Conservation (phyloP, 2,329 filamentous ascomycete species). For the Mycosphaerella sp. region DNA sequence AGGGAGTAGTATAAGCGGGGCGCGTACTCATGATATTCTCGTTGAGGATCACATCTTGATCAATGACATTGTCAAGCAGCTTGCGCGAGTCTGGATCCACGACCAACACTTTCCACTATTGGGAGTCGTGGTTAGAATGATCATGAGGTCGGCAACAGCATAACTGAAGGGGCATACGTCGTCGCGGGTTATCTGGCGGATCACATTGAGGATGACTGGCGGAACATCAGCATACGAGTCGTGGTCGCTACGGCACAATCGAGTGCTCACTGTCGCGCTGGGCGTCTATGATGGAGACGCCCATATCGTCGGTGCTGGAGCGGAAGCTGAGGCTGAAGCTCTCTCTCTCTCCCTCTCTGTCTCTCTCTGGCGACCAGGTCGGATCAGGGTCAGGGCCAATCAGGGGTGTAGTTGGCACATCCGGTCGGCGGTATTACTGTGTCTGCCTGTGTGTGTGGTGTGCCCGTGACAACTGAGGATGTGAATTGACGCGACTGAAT, state of each 20-base stretch:
- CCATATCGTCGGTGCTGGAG: conserved; percentile 45
- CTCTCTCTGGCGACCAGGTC: background rate
- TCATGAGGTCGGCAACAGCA: conserved; percentile 7
- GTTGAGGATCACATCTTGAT: conserved; percentile 95
- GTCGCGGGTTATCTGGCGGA: conserved; percentile 71
- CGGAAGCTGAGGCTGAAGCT: background rate
- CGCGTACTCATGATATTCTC: conserved; percentile 85
- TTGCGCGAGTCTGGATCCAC: conserved; percentile 78
- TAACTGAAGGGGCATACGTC: conserved; percentile 46
- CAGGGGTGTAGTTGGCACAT: conserved; percentile 7
- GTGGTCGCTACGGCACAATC: background rate
- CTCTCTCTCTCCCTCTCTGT: no score
- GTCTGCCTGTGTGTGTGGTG: background rate
- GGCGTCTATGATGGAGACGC: conserved; percentile 74
- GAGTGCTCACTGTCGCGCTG: conserved; percentile 64
- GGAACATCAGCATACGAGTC: background rate
- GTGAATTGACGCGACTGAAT: background rate
- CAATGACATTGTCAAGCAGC: conserved; percentile 83
- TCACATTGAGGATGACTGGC: conserved; percentile 56
- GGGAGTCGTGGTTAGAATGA: conserved; percentile 16
- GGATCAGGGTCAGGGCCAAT: no score
- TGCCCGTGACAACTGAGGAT: no score
- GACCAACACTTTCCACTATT: conserved; percentile 92
- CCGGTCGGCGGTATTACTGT: background rate
- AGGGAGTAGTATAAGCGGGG: background rate